Evolutionary conservation across 257 asterid genomes (phyloP).

Genomic region (Haberlea rhodopensis): DNA sequence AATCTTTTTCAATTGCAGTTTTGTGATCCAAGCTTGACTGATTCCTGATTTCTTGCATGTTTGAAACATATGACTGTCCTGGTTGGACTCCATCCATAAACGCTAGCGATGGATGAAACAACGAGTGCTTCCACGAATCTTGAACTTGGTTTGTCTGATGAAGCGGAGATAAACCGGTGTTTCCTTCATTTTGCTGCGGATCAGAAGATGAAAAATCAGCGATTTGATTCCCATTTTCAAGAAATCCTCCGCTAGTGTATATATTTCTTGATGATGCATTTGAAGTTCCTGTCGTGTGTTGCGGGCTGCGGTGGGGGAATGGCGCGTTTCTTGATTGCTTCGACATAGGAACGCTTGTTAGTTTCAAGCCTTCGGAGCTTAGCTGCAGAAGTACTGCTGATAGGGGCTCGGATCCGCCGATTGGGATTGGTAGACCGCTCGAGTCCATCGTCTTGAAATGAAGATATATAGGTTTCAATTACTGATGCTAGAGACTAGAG

Average conservation of each 20-base stretch:
- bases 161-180: background rate
- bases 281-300: background rate
- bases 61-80: background rate
- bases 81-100: background rate
- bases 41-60: background rate
- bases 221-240: constrained; percentile 1
- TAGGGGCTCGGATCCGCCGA: constrained; percentile 20
- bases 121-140: constrained; percentile 1
- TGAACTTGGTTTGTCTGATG: background rate
- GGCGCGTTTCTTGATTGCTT: background rate
- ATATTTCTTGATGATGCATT: background rate
- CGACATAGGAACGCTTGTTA: background rate
- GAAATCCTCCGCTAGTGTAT: background rate
- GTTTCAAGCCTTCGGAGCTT: constrained; percentile 5
- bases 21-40: background rate
- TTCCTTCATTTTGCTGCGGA: background rate
- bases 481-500: background rate
- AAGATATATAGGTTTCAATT: background rate
- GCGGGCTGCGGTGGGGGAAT: background rate
- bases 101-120: background rate
- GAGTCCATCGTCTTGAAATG: constrained; percentile 1
- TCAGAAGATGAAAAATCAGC: background rate
- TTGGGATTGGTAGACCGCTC: constrained; percentile 18
- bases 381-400: constrained; percentile 15
- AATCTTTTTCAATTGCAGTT: background rate